Evolutionary conservation across 495 filamentous ascomycete genomes (phyloP).

Genomic region (Podospora sp.): DNA sequence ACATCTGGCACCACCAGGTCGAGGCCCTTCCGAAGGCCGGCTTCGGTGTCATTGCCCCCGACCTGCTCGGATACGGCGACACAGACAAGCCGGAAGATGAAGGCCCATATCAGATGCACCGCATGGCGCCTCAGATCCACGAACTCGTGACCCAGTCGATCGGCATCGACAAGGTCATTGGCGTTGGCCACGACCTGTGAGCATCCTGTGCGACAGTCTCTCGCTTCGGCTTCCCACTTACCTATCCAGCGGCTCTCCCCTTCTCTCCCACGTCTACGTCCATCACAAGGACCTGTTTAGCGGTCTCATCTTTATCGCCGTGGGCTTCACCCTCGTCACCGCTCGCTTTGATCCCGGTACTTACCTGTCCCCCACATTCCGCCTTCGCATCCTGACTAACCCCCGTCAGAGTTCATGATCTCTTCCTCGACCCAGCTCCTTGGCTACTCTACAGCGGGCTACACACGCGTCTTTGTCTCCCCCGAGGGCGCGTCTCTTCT

Average conservation of each 20-base stretch:
- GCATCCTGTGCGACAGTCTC: too few relatives aligned
- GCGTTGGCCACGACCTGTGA: constrained; percentile 36
- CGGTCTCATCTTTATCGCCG: constrained; percentile 28
- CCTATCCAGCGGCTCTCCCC: constrained; percentile 22
- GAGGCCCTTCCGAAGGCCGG: constrained; percentile 35
- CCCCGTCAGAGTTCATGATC: constrained; percentile 21
- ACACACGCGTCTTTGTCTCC: constrained; percentile 29
- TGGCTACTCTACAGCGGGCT: constrained; percentile 29
- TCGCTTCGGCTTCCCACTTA: too few relatives aligned
- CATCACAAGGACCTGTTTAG: constrained; percentile 22
- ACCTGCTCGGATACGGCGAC: constrained; percentile 54
- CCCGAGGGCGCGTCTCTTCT: constrained; percentile 25
- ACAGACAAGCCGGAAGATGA: constrained; percentile 42
- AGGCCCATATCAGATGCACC: constrained; percentile 37
- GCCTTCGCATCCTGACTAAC: neutral
- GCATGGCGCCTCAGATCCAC: constrained; percentile 43
- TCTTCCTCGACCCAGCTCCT: constrained; percentile 12
- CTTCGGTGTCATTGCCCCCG: constrained; percentile 51
- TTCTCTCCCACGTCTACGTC: constrained; percentile 24
- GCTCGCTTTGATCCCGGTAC: constrained; percentile 16
- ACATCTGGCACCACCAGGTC: constrained; percentile 52
- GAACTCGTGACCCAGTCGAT: constrained; percentile 36
- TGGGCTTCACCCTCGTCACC: constrained; percentile 21
- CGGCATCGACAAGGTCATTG: constrained; percentile 26
- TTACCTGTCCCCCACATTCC: neutral